These are phyloP conservation scores for Boletellus emodensis DNA, from an alignment of 768 basidiomycete genomes.

Conservation along the genomic window DNA sequence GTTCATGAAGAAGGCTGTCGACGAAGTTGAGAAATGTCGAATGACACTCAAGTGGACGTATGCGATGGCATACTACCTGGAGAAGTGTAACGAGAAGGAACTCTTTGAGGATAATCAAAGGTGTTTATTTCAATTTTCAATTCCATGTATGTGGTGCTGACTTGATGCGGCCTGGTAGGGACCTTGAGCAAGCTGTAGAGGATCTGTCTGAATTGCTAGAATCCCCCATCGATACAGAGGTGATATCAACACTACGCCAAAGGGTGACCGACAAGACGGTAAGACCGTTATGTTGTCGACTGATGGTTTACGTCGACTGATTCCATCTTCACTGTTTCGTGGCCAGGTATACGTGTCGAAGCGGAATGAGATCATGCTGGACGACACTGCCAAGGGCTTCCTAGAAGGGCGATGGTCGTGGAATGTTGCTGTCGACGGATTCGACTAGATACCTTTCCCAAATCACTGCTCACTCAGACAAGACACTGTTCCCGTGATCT, in stretches of 20 bases:
- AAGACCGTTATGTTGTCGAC: conserved; percentile 18
- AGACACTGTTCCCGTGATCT: neutral
- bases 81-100: conserved; percentile 87
- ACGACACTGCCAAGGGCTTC: conserved; percentile 91
- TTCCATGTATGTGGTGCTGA: neutral
- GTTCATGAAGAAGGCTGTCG: conserved; percentile 98
- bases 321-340: neutral
- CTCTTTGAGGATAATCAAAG: conserved; percentile 97
- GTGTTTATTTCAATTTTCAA: conserved; percentile 28
- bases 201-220: conserved; percentile 91
- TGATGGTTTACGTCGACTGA: neutral
- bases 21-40: conserved; percentile 83
- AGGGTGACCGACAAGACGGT: conserved; percentile 97
- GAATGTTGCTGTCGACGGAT: conserved; percentile 70
- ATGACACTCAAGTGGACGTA: conserved; percentile 99
- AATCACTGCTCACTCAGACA: neutral
- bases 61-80: conserved; percentile 97
- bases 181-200: conserved; percentile 93
- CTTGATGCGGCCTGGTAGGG: conserved; percentile 41
- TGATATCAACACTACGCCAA: conserved; percentile 76
- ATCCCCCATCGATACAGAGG: conserved; percentile 82
- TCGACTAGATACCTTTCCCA: conserved; percentile 40
- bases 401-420: conserved; percentile 81
- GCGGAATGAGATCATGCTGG: conserved; percentile 90
- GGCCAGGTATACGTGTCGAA: conserved; percentile 89